Conservation (phyloP, 2,329 filamentous ascomycete genomes). For the Calonectria hawksworthii region DNA sequence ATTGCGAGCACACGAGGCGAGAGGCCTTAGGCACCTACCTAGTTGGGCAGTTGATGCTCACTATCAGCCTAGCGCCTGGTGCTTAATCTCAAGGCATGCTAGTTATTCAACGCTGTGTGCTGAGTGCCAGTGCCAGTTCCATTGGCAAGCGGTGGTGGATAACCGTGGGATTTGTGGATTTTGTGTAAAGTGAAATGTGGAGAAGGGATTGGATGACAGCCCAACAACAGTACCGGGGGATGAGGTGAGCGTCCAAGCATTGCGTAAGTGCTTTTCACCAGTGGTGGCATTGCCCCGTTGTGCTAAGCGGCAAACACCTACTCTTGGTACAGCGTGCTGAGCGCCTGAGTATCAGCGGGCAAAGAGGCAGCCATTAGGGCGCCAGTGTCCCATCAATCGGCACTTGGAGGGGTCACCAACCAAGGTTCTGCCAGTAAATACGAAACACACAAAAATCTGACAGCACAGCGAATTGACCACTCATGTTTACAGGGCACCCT, state of each 20-base stretch:
- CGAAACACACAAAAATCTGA: conserved; percentile 26
- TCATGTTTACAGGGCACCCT: conserved; percentile 16
- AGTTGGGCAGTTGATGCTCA: conserved; percentile 27
- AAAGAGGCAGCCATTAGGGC: conserved; percentile 2
- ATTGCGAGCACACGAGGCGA: conserved; percentile 26
- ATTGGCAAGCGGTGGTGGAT: conserved; percentile 1
- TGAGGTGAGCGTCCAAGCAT: conserved; percentile 34
- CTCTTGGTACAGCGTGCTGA: background rate
- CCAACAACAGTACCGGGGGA: conserved; percentile 3
- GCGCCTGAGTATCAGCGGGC: conserved; percentile 1
- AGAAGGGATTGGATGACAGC: conserved; percentile 36
- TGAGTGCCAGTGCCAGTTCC: background rate
- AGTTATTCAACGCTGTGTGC: conserved; percentile 25
- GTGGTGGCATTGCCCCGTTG: conserved; percentile 5
- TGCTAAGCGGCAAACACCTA: conserved; percentile 5
- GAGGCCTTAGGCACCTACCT: conserved; percentile 44
- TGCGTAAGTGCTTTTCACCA: conserved; percentile 37
- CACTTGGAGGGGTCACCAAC: background rate
- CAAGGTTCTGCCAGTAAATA: conserved; percentile 19
- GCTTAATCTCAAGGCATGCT: conserved; percentile 21
- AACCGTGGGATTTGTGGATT: conserved; percentile 34
- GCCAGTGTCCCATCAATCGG: background rate
- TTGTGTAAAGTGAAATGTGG: conserved; percentile 38
- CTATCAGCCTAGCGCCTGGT: background rate
- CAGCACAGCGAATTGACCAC: conserved; percentile 15